Evolutionary conservation across 2,329 filamentous ascomycete species (phyloP).

Genomic region (Ophiostoma sp.): DNA sequence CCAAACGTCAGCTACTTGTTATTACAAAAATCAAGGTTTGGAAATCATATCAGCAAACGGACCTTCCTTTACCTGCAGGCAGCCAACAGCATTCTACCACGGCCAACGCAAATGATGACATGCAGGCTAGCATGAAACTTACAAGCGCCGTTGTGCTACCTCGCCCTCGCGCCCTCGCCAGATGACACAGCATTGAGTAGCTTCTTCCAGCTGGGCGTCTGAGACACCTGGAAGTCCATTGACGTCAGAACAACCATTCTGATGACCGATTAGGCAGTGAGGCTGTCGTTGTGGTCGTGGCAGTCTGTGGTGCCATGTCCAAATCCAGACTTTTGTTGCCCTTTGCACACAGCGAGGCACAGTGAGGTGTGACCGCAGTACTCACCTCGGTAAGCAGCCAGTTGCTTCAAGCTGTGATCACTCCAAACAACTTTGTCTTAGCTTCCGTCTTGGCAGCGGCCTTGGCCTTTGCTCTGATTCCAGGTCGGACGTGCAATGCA

Average conservation of each 20-base stretch:
- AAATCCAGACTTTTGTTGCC: neutral
- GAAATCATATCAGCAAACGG: neutral
- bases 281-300: neutral
- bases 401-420: neutral
- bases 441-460: neutral
- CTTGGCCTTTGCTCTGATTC: neutral
- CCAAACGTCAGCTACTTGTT: neutral
- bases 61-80: neutral
- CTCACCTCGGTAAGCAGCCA: conserved; percentile 21
- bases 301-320: neutral
- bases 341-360: neutral
- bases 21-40: neutral
- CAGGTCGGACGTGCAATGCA: neutral
- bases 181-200: neutral
- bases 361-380: neutral
- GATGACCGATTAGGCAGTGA: neutral
- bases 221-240: neutral
- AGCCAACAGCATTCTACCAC: neutral
- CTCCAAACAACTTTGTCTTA: neutral
- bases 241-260: neutral
- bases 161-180: neutral
- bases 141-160: neutral
- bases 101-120: neutral
- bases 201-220: neutral
- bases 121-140: neutral